A percentile compares a stretch with the other conserved stretches of the same genome.
phyloP scores from a whole-genome alignment of 768 basidiomycete species.

The Podaxis pistillaris region DNA sequence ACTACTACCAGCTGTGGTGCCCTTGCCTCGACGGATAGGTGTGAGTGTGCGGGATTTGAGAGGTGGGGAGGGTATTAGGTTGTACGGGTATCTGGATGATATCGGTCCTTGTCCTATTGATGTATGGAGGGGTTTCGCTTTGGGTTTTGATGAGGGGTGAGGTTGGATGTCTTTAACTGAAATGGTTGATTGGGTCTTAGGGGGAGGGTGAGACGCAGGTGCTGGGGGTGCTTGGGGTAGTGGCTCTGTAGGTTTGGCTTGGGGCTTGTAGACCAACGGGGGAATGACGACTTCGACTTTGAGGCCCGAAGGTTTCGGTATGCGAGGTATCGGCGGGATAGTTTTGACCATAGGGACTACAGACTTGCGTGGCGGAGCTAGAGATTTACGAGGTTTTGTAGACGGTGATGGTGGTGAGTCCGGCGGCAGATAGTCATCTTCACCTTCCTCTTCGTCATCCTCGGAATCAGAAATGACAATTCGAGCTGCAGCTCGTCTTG shows the following conservation, averaged over 20 bases:
- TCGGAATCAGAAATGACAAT: slow-evolving; percentile 50
- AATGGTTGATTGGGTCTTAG: background rate
- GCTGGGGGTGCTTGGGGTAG: slow-evolving; percentile 13
- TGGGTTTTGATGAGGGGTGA: background rate
- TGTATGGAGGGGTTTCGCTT: background rate
- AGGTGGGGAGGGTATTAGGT: slow-evolving; percentile 28
- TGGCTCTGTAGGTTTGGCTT: slow-evolving; percentile 1
- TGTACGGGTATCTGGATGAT: slow-evolving; percentile 18
- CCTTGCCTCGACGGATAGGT: slow-evolving; percentile 54
- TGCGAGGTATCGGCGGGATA: background rate
- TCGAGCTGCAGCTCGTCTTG: slow-evolving; percentile 20
- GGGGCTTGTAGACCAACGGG: slow-evolving; percentile 28
- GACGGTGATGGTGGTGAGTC: slow-evolving; percentile 18
- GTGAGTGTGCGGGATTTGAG: slow-evolving; percentile 62
- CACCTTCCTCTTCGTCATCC: slow-evolving; percentile 24
- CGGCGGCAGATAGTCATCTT: slow-evolving; percentile 5
- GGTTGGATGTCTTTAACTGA: background rate
- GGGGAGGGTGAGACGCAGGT: slow-evolving; percentile 18
- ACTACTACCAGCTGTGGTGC: background rate
- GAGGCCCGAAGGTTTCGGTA: slow-evolving; percentile 15
- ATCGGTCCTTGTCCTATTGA: background rate
- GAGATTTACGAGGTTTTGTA: slow-evolving; percentile 9
- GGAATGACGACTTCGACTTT: slow-evolving; percentile 45
- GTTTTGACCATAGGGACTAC: background rate
- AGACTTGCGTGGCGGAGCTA: background rate